Conservation (phyloP, 2,329 filamentous ascomycete species). For the Fusarium albosuccineum region DNA sequence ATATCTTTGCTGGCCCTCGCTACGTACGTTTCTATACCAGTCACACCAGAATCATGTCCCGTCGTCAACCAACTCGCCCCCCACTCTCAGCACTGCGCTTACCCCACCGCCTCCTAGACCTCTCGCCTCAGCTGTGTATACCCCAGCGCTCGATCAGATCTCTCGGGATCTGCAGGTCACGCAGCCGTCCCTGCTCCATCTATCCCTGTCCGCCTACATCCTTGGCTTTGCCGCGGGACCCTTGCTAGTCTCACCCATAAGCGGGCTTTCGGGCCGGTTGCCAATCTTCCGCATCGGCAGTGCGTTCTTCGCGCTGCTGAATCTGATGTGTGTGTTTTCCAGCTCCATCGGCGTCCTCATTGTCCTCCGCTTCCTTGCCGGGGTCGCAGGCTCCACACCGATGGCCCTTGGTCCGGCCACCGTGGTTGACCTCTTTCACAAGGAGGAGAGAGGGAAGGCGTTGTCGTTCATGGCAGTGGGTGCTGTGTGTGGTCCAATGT, state of each 20-base stretch:
- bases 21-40: not conserved
- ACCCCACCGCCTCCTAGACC: not conserved
- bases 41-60: not conserved
- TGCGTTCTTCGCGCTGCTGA: not conserved
- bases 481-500: not conserved
- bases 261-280: not conserved
- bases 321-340: not conserved
- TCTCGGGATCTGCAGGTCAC: not conserved
- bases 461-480: not conserved
- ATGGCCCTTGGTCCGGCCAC: not conserved
- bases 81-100: not conserved
- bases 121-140: not conserved
- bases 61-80: not conserved
- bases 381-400: not conserved
- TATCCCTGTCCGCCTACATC: not conserved
- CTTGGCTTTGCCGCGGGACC: slow-evolving; percentile 1
- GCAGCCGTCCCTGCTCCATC: not conserved
- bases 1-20: not conserved
- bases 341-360: not conserved
- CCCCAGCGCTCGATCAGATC: not conserved
- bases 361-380: not conserved
- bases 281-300: not conserved
- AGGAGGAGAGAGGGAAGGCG: not conserved
- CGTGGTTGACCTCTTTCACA: not conserved
- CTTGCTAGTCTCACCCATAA: not conserved